Conservation (phyloP, 2,329 filamentous ascomycete species). For the Albifimbria verrucaria region DNA sequence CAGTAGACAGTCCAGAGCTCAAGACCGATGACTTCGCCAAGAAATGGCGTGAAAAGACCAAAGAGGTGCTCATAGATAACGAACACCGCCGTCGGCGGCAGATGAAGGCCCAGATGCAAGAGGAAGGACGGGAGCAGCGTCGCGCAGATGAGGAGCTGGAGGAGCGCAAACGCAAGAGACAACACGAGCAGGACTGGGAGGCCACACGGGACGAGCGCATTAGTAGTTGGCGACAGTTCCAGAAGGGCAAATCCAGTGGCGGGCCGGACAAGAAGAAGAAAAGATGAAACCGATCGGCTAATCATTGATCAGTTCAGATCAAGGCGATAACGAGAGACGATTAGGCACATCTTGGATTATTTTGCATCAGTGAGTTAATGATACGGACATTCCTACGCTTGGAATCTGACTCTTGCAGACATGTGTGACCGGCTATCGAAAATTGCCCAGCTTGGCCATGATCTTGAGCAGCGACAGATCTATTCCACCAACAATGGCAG, state of each 20-base stretch:
- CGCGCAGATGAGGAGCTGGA: conserved; percentile 83
- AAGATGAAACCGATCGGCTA: conserved; percentile 61
- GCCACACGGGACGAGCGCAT: conserved; percentile 87
- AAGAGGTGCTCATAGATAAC: conserved; percentile 87
- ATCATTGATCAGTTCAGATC: background rate
- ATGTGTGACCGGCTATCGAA: background rate
- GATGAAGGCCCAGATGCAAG: conserved; percentile 91
- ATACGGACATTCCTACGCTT: conserved; percentile 19
- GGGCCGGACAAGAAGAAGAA: conserved; percentile 54
- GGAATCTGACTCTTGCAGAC: conserved; percentile 24
- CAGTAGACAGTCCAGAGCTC: conserved; percentile 80
- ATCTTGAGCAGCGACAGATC: too few species aligned
- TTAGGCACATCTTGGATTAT: too few species aligned
- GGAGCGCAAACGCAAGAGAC: conserved; percentile 76
- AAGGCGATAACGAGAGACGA: background rate
- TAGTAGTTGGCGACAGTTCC: conserved; percentile 88
- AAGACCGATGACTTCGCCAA: conserved; percentile 78
- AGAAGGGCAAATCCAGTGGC: conserved; percentile 62
- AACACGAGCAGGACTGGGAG: conserved; percentile 95
- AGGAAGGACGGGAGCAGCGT: conserved; percentile 86
- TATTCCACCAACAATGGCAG: too few species aligned
- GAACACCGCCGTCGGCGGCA: conserved; percentile 81
- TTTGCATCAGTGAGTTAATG: conserved; percentile 32
- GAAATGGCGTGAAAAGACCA: conserved; percentile 87
- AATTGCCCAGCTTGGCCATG: too few species aligned